phyloP scores from a whole-genome alignment of 164 flowering plant genomes.

The Sedum album region DNA sequence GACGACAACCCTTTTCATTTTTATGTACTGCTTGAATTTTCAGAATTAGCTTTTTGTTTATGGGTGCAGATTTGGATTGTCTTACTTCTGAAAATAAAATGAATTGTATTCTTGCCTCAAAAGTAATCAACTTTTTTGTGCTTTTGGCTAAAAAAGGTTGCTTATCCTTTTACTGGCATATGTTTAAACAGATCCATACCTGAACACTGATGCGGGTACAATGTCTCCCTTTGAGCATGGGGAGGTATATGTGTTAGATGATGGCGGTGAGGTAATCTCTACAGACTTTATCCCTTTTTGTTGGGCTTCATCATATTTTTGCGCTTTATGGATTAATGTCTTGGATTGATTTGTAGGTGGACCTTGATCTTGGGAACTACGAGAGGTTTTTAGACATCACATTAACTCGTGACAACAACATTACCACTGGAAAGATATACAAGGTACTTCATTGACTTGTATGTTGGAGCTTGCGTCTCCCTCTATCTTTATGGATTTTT shows the following conservation, averaged over 20 bases:
- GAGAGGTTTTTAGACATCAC: constrained; percentile 79
- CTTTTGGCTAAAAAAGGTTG: neutral
- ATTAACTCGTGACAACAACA: constrained; percentile 84
- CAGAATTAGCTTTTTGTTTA: neutral
- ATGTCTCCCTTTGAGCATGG: constrained; percentile 99
- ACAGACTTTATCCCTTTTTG: neutral
- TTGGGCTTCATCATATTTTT: neutral
- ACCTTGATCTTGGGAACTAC: constrained; percentile 95
- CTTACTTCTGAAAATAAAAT: neutral
- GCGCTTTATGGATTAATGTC: neutral
- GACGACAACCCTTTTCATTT: neutral
- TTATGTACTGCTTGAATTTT: neutral
- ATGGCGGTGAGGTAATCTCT: constrained; percentile 84
- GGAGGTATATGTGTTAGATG: constrained; percentile 89
- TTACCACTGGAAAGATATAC: constrained; percentile 92
- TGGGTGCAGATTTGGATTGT: neutral
- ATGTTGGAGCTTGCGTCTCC: neutral
- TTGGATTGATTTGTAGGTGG: constrained; percentile 50
- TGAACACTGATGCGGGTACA: constrained; percentile 94
- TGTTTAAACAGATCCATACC: constrained; percentile 71
- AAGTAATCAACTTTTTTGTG: neutral
- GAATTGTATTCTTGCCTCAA: neutral
- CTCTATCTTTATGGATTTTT: neutral
- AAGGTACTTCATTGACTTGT: constrained; percentile 32
- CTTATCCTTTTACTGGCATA: neutral